Base-by-base conservation (phyloP, 192 early-diverging fungal species). In the Backusella macrospora region DNA sequence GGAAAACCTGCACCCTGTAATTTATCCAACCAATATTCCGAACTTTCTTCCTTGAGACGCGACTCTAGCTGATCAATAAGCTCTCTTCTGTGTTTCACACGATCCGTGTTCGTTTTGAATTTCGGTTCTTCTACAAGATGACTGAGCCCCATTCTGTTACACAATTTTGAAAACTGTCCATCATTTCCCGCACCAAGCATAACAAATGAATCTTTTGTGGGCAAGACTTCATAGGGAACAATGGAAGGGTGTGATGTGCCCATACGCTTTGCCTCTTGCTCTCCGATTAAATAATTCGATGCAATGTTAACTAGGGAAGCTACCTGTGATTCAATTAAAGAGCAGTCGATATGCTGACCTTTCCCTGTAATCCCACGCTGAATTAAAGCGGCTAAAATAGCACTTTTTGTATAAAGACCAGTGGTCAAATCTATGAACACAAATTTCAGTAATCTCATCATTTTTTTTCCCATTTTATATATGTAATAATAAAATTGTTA, bases 131-230 rank as follows among this genome's bases (percentile, higher is more conserved):
- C 49, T 0, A 81, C 16, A 21, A 96, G 71, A 6, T 88, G 65
- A 0, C 74, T 71, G 5, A 79, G 73, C 5, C 80, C 84, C 8
- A 97, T 78, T 0, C 71, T 68, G 0, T 77, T 46, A 73, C 90
- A 92, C 5, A 98, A 83, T 34, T 81, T 90, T 39, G 66, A 71
- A 78, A 95, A 98, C 72, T 98, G 96, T 0, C 76, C 73, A 81
- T 98, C 92, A 83, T 96, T 98, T 1, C 95, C 96, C 0, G 94
- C 92, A 2, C 97, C 97, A 62, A 98, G 86, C 79, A 96, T 92
- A 43, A 98, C 86, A 77, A 85, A 83, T 2, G 91, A 91, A 78
- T 97, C 92, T 16, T 72, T 82, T 12, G 93, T 96, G 0, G 85
- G 86, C 71, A 97, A 90, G 14, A 90, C 90, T 74, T 96, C 91